Evolutionary conservation across 306 rosid species (phyloP).

Genomic region (Hippophae tibetana): DNA sequence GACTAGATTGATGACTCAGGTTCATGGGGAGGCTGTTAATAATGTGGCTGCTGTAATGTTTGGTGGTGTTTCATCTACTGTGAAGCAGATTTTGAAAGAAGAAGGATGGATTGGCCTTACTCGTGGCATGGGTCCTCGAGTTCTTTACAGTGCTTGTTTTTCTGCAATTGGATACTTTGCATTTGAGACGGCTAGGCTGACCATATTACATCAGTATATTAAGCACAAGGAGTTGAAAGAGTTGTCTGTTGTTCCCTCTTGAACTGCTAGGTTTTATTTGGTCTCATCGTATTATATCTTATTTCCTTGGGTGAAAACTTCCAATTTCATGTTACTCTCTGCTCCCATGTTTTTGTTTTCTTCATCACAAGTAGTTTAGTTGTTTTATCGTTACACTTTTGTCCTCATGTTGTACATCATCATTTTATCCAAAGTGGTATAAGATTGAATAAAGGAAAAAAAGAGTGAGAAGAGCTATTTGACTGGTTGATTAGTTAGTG

Average conservation of each 20-base stretch:
- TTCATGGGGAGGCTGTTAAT: constrained; percentile 36
- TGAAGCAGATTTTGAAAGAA: constrained; percentile 55
- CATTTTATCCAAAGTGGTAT: too few species aligned
- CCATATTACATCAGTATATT: too few species aligned
- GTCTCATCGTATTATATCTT: background rate
- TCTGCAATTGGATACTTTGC: constrained; percentile 90
- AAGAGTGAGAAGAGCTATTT: too few species aligned
- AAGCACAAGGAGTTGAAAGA: constrained; percentile 14
- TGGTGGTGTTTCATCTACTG: constrained; percentile 48
- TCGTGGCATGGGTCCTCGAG: constrained; percentile 87
- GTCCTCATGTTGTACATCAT: too few species aligned
- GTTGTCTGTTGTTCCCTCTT: background rate
- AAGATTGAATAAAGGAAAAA: too few species aligned
- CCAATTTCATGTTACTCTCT: background rate
- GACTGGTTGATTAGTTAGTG: too few species aligned
- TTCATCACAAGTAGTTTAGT: too few species aligned
- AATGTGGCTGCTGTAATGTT: constrained; percentile 48
- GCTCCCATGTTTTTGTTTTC: background rate
- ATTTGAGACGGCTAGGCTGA: constrained; percentile 73
- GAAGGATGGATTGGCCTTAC: constrained; percentile 83
- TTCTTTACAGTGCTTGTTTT: constrained; percentile 83
- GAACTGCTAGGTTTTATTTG: background rate
- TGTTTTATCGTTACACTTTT: too few species aligned
- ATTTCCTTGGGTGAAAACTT: background rate
- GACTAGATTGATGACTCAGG: constrained; percentile 91